Conservation (phyloP, 1,284 basidiomycete species). For the Marasmius sp. region DNA sequence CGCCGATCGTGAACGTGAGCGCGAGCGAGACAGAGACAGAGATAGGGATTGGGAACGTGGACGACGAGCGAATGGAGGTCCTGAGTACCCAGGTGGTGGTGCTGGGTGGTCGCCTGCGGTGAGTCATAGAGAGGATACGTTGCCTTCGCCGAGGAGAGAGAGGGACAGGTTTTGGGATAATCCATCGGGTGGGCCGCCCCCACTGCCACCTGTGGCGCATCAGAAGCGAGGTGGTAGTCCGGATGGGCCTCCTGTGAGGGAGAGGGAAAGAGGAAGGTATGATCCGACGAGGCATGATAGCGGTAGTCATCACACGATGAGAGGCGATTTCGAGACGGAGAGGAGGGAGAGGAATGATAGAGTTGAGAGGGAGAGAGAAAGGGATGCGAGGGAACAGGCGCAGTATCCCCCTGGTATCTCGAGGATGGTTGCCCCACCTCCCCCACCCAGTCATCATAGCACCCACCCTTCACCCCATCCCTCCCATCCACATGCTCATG, state of each 20-base stretch:
- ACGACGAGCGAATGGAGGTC: too few relatives aligned
- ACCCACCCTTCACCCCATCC: not conserved
- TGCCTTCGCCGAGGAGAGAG: not conserved
- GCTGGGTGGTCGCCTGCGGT: not conserved
- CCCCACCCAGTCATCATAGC: not conserved
- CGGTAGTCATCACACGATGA: not conserved
- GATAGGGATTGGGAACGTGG: not conserved
- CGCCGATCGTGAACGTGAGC: not conserved
- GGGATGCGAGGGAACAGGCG: not conserved
- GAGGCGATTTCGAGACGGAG: not conserved
- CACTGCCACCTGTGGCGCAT: not conserved
- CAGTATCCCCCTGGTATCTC: not conserved
- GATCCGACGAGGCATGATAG: not conserved
- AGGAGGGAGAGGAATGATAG: not conserved
- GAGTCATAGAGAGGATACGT: not conserved
- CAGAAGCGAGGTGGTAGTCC: not conserved
- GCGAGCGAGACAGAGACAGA: not conserved
- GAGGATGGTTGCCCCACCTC: not conserved
- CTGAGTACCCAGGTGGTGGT: not conserved
- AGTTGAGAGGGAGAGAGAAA: not conserved
- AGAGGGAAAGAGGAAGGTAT: not conserved
- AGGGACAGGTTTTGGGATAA: not conserved
- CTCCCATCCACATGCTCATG: not conserved
- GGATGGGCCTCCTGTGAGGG: not conserved
- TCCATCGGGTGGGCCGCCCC: not conserved